A percentile compares a stretch with the other conserved stretches of the same genome.
These are phyloP conservation scores for Gossypium lobatum DNA, from an alignment of 441 rosid genomes.

Conservation along the genomic window DNA sequence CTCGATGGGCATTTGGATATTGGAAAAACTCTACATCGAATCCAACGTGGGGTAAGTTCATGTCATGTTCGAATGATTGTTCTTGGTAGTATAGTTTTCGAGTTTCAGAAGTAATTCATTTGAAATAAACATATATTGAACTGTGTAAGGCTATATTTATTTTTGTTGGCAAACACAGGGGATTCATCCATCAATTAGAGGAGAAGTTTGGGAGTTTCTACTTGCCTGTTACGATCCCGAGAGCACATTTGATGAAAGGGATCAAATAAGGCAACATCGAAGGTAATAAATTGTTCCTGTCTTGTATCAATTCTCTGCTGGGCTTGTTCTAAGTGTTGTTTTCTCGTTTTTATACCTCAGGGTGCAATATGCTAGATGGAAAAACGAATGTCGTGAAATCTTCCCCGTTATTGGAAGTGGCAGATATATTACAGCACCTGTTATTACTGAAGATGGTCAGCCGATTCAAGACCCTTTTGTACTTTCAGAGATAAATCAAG, in stretches of 20 bases:
- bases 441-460: conserved; percentile 69
- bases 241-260: conserved; percentile 86
- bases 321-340: conserved; percentile 8
- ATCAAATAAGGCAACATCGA: conserved; percentile 54
- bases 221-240: conserved; percentile 83
- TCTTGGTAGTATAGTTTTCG: background rate
- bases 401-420: conserved; percentile 91
- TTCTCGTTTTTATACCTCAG: conserved; percentile 30
- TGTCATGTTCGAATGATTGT: background rate
- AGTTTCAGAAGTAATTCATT: too few species aligned
- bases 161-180: conserved; percentile 38
- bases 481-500: conserved; percentile 51
- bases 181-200: conserved; percentile 91
- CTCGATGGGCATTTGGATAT: conserved; percentile 68
- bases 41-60: conserved; percentile 73
- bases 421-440: conserved; percentile 73
- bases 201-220: conserved; percentile 97
- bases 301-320: too few species aligned
- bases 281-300: too few species aligned
- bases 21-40: conserved; percentile 67
- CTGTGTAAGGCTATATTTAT: background rate
- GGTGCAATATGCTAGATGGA: conserved; percentile 65
- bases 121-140: background rate
- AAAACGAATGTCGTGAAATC: conserved; percentile 59
- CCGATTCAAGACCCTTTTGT: conserved; percentile 81